Evolutionary conservation across 2,329 filamentous ascomycete genomes (phyloP), one percentile per base, ranked within the genome.

Genomic region (Stagonosporopsis chrysanthemi): DNA sequence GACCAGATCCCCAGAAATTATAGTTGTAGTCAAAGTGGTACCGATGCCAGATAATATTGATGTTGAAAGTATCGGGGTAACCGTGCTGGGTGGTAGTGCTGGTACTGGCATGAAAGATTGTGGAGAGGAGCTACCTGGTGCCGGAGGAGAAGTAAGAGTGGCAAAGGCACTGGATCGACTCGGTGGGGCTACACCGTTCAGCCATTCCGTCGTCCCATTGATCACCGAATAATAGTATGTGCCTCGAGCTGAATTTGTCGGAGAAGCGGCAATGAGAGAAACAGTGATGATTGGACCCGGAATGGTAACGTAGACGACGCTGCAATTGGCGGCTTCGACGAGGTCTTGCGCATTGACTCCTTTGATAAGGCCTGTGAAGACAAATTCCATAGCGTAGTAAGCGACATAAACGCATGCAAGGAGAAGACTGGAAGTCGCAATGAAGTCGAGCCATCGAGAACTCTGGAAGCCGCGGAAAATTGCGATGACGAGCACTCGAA

Each of bases 161-260:
- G 47, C 15, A 1, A 61, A 23, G 7, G 55, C 57, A 47, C 53
- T 64, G 26, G 62, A 61, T 12, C 49, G 61, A 42, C 61, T 72
- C 4, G 72, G 70, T 23, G 73, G 74, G 24, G 65, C 60, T 22
- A 70, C 58, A 29, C 69, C 68, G 58, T 69, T 57, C 22, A 73
- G 48, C 73, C 73, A 75, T 40, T 65, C 48, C 6, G 73, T 76
- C 6, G 71, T 72, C 4, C 73, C 70, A 42, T 71, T 67, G 35
- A 73, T 55, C 0, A 75, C 65, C 8, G 70, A 72, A 40, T 69
- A 76, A 58, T 69, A 75, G 66, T 73, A 75, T 11, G 71, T 73
- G 2, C 68, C 71, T 23, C 60, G 60, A 17, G 63, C 67, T 33
- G 69, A 63, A 45, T 72, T 63, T 2, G 62, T 62, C 4, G 68